These are phyloP conservation scores for Leccinum pachyderme DNA, from an alignment of 1,284 basidiomycete genomes.

Conservation along the genomic window DNA sequence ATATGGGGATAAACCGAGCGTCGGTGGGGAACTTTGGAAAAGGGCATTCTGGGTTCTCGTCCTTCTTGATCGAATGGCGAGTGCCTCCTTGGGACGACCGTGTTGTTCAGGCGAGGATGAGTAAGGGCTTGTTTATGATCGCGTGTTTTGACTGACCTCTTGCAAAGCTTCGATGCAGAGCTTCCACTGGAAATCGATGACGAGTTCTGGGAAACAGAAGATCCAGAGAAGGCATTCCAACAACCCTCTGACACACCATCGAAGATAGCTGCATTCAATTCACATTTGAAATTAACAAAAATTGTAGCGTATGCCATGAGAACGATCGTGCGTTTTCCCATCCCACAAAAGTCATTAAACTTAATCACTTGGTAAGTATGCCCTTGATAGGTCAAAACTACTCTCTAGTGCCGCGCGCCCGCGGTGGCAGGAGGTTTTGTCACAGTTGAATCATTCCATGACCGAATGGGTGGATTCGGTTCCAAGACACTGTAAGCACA, in stretches of 20 bases:
- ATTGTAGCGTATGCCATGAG: conserved; percentile 70
- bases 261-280: conserved; percentile 61
- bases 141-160: conserved; percentile 8
- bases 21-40: conserved; percentile 73
- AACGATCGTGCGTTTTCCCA: conserved; percentile 52
- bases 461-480: conserved; percentile 71
- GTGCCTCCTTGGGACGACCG: conserved; percentile 68
- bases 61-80: conserved; percentile 60
- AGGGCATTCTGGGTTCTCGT: conserved; percentile 76
- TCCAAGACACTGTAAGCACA: conserved; percentile 63
- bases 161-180: conserved; percentile 69
- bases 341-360: conserved; percentile 2
- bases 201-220: conserved; percentile 71
- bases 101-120: conserved; percentile 77
- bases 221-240: conserved; percentile 48
- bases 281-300: conserved; percentile 66
- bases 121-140: conserved; percentile 41
- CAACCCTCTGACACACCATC: conserved; percentile 69
- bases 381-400: conserved; percentile 62
- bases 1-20: conserved; percentile 44
- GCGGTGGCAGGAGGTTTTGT: conserved; percentile 64
- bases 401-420: conserved; percentile 48
- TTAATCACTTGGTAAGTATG: conserved; percentile 53
- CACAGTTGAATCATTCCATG: conserved; percentile 67
- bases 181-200: conserved; percentile 83